Conservation (phyloP, 75 land plant genomes). For the Picea glauca region DNA sequence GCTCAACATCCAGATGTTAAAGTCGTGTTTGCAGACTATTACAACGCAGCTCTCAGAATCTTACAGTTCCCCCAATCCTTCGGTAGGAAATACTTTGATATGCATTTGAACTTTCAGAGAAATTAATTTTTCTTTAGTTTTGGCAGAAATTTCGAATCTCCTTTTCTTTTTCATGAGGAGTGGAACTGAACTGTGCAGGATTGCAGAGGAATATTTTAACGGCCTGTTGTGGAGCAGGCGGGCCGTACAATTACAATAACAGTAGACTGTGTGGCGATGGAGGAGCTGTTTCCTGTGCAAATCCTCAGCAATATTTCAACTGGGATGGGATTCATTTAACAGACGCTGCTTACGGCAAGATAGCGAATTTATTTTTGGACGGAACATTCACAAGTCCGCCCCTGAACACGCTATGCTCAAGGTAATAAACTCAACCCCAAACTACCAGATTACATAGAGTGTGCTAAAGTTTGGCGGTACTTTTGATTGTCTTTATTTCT, state of each 20-base stretch:
- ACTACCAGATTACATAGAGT: no score
- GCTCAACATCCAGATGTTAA: background rate
- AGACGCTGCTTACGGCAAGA: conserved; percentile 34
- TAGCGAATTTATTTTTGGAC: background rate
- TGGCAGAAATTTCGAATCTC: no score
- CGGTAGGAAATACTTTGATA: background rate
- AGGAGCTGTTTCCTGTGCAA: conserved; percentile 18
- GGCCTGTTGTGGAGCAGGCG: conserved; percentile 59
- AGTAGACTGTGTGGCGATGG: conserved; percentile 24
- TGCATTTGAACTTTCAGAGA: no score
- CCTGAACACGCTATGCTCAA: background rate
- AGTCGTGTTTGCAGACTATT: background rate
- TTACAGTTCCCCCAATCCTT: background rate
- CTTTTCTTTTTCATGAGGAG: no score
- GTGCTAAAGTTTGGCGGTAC: no score
- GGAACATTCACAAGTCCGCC: conserved; percentile 1
- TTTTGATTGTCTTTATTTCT: no score
- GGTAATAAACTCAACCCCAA: no score
- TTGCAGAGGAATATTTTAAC: background rate
- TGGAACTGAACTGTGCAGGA: background rate
- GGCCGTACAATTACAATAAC: conserved; percentile 40
- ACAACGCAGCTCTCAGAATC: background rate
- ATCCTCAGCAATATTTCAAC: conserved; percentile 38
- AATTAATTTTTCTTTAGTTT: no score
- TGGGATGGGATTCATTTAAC: conserved; percentile 77